Evolutionary conservation across 176 grass and related monocot species (phyloP).

Genomic region (Thalia dealbata): DNA sequence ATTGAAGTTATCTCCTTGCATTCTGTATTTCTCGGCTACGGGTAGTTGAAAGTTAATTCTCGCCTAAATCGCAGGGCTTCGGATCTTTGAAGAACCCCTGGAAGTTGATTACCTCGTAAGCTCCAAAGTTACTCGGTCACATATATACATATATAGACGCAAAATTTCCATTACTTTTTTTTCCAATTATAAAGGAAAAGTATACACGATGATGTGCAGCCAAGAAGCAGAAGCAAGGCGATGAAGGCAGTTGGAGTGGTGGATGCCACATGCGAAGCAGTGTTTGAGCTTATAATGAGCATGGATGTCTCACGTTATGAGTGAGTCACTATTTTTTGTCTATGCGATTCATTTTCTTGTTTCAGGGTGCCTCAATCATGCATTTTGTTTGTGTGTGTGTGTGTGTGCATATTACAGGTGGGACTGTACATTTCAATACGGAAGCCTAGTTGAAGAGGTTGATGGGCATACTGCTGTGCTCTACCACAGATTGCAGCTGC

Average conservation of each 20-base stretch:
- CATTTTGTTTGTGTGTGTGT: no score
- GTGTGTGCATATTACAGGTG: no score
- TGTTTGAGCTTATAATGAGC: conserved; percentile 98
- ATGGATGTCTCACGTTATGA: conserved; percentile 91
- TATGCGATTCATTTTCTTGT: background rate
- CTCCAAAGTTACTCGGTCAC: background rate
- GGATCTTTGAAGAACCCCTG: conserved; percentile 89
- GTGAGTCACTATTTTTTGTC: conserved; percentile 51
- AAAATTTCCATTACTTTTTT: no score
- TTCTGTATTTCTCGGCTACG: no score
- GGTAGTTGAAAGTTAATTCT: no score
- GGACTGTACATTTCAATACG: conserved; percentile 96
- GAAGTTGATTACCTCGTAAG: conserved; percentile 86
- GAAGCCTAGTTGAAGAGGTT: conserved; percentile 94
- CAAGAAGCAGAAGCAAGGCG: conserved; percentile 78
- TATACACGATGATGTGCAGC: conserved; percentile 26
- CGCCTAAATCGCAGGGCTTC: conserved; percentile 46
- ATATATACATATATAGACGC: no score
- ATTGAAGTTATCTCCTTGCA: background rate
- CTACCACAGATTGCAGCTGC: conserved; percentile 75
- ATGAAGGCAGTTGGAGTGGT: conserved; percentile 95
- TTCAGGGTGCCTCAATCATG: no score
- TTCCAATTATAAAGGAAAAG: no score
- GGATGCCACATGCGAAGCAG: conserved; percentile 77
- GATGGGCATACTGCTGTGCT: conserved; percentile 94